A percentile compares a stretch with the other conserved stretches of the same genome.
Conservation (phyloP, 2,329 filamentous ascomycete species). For the Scopulariopsis brevicaulis region DNA sequence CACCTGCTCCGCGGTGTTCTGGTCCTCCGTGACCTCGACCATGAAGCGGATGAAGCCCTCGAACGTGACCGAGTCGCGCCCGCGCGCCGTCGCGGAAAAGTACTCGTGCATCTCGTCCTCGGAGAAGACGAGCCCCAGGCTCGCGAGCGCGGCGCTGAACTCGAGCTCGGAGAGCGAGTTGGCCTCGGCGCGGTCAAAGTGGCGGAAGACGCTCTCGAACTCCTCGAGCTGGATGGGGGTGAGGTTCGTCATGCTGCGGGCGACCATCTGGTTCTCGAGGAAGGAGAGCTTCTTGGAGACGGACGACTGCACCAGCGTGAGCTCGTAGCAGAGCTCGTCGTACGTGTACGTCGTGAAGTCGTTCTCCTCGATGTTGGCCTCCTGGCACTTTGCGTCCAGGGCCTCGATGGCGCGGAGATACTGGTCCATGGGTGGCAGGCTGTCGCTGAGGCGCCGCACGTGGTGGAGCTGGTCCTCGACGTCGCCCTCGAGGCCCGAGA, state of each 20-base stretch:
- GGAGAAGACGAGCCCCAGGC: conserved; percentile 87
- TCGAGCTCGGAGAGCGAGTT: conserved; percentile 89
- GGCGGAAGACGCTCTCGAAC: conserved; percentile 95
- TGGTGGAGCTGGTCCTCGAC: conserved; percentile 90
- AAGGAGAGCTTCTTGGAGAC: conserved; percentile 96
- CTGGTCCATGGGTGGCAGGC: conserved; percentile 76
- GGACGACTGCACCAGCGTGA: conserved; percentile 80
- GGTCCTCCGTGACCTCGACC: conserved; percentile 97
- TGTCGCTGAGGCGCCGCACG: conserved; percentile 74
- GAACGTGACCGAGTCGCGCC: conserved; percentile 74
- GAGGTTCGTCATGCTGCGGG: conserved; percentile 95
- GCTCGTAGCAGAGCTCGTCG: conserved; percentile 89
- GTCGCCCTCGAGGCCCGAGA: conserved; percentile 94
- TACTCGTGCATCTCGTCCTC: conserved; percentile 98
- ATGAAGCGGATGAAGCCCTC: conserved; percentile 99
- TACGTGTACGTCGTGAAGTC: conserved; percentile 99
- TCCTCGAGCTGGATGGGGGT: conserved; percentile 97
- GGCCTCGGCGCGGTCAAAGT: conserved; percentile 88
- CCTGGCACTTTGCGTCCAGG: conserved; percentile 79
- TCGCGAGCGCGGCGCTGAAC: conserved; percentile 92
- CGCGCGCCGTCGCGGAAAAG: conserved; percentile 77
- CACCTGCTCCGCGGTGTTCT: conserved; percentile 96
- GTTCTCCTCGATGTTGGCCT: conserved; percentile 98
- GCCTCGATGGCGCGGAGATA: conserved; percentile 81
- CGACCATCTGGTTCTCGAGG: conserved; percentile 96